A percentile compares a stretch with the other conserved stretches of the same genome.
phyloP scores from a whole-genome alignment of 805 yeast species.

The Metschnikowia reukaufii region DNA sequence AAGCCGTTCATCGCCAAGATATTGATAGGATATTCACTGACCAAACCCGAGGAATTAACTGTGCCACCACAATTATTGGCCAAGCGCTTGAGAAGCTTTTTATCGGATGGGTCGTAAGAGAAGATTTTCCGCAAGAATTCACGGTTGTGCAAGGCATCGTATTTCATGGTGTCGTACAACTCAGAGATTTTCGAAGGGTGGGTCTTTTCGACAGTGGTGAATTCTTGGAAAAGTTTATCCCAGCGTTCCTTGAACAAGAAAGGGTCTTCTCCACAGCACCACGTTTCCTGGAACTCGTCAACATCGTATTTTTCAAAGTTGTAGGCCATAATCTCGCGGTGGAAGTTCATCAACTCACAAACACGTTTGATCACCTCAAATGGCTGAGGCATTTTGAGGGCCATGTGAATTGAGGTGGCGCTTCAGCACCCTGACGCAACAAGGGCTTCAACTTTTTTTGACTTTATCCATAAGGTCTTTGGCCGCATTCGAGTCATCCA shows the following conservation, averaged over 20 bases:
- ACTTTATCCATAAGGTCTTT: conserved; percentile 97
- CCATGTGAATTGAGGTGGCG: conserved; percentile 98
- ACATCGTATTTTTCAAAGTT: conserved; percentile 72
- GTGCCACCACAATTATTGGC: conserved; percentile 45
- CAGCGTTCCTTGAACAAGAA: conserved; percentile 88
- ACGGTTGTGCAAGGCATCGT: conserved; percentile 94
- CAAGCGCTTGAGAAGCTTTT: conserved; percentile 31
- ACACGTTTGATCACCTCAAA: conserved; percentile 90
- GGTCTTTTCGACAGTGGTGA: conserved; percentile 88
- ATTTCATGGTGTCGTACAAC: conserved; percentile 96
- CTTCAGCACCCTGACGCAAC: conserved; percentile 91
- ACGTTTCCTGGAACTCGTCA: conserved; percentile 63
- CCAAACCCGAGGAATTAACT: conserved; percentile 52
- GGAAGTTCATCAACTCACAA: conserved; percentile 92
- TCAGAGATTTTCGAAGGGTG: conserved; percentile 97
- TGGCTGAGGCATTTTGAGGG: conserved; percentile 99
- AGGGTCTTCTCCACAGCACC: conserved; percentile 99
- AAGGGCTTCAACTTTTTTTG: conserved; percentile 94
- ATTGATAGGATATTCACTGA: conserved; percentile 72
- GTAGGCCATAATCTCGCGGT: conserved; percentile 76
- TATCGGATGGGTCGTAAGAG: conserved; percentile 54
- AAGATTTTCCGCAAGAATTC: conserved; percentile 83
- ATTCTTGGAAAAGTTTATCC: conserved; percentile 94
- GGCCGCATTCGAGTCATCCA: conserved; percentile 96
- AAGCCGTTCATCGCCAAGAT: conserved; percentile 74